Base-by-base conservation (phyloP, 768 basidiomycete genomes). In the Coprinellus aureogranulatus region DNA sequence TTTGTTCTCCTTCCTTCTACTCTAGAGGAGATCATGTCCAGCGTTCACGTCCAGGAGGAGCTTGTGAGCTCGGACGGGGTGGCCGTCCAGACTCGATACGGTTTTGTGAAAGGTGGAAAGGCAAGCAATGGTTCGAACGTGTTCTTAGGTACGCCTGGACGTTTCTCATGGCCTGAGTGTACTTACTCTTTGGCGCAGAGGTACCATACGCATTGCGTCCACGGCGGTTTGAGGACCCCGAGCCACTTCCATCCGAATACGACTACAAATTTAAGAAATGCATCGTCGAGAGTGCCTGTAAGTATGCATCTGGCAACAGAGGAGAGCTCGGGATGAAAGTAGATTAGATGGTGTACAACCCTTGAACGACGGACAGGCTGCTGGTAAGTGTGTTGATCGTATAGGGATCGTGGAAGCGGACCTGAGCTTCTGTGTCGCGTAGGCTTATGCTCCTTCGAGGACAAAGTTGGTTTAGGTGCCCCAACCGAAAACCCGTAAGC, bases 401-500 rank as follows among this genome's bases (percentile, higher is more conserved):
- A n/a, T n/a, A n/a, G n/a, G n/a, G n/a, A n/a, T n/a, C n/a, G n/a
- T n/a, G n/a, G n/a, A n/a, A n/a, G n/a, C n/a, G n/a, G n/a, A n/a
- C n/a, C n/a, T n/a, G n/a, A n/a, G n/a, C n/a, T n/a, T n/a, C n/a
- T n/a, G n/a, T n/a, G n/a, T n/a, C n/a, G n/a, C n/a, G n/a, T n/a
- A n/a, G n/a, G n/a, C n/a, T n/a, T n/a, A n/a, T n/a, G n/a, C 2
- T 75, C 76, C 0, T 80, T 77, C 25, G 70, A 80, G 49, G 82
- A 89, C 57, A 85, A 83, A 70, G 81, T 89, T 23, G 88, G 89
- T 5, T 69, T 80, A 3, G 88, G 89, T 51, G 62, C 80, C 60
- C 86, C 89, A 1, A 82, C 85, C 0, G 89, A 92, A 66, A 84
- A 89, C 64, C 85, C 87, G 84, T 89, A 64, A 61, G 79, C n/a